Evolutionary conservation across 2,329 filamentous ascomycete genomes (phyloP), one percentile per base, ranked within the genome.

Genomic region (Trichoderma koningiopsis): DNA sequence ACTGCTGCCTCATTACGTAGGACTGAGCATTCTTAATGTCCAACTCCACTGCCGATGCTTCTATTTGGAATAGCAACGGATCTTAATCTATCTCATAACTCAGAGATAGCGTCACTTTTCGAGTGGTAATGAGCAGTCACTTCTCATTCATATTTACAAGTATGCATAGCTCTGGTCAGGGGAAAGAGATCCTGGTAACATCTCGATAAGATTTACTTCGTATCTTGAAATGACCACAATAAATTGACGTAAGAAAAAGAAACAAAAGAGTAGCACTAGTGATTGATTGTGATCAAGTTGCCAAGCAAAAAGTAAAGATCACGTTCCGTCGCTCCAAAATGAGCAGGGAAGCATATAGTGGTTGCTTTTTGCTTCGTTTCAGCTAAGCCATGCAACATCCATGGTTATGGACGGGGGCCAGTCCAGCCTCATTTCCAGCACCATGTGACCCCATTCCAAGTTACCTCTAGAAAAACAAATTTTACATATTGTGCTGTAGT

Each of bases 281-380:
- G 16, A 33, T 31, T 31, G 8, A 11, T 24, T n/a, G 22, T 33
- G 2, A 8, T 16, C 3, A 29, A 11, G 19, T 43, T 43, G 40
- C 40, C 3, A 43, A 43, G 16, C 40, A 3, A 56, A 56, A 56
- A 56, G 53, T 29, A 56, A 56, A 11, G 16, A n/a, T 33, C 7
- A n/a, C 16, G 27, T 33, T n/a, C 27, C 53, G 27, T 56, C 31
- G 19, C 22, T 37, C 14, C n/a, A 24, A 33, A n/a, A 11, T 64
- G 13, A 47, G 19, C 29, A 31, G 31, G 55, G 55, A 67, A 37
- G 55, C 40, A 16, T 52, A 22, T 5, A n/a, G 3, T 19, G 40
- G 8, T 67, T 66, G 40, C 55, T 59, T 59, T 59, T 67, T 31
- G 40, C 29, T 27, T 49, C 27, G 55, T 59, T 55, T 67, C 40